These are phyloP conservation scores for Sugiyamaella paludigena DNA, from an alignment of 1,139 yeast genomes.

Conservation along the genomic window DNA sequence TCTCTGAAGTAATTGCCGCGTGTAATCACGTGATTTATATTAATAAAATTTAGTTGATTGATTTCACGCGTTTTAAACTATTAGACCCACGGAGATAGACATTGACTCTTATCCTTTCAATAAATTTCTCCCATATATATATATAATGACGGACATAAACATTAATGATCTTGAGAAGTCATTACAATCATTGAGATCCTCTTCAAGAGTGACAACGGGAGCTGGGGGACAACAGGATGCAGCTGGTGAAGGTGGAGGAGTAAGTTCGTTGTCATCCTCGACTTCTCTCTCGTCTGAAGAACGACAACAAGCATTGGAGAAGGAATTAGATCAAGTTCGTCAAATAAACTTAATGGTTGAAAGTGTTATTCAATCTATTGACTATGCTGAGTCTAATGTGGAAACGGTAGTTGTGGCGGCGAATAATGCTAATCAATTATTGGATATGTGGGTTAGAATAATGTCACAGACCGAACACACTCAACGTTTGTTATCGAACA, in stretches of 20 bases:
- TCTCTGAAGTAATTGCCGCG: too few species aligned
- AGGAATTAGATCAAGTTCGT: constrained; percentile 30
- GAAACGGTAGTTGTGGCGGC: constrained; percentile 29
- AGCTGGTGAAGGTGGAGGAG: too few species aligned
- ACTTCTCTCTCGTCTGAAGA: constrained; percentile 19
- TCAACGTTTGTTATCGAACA: constrained; percentile 31
- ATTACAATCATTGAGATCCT: background rate
- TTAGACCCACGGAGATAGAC: too few species aligned
- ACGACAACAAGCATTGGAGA: constrained; percentile 22
- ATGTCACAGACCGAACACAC: constrained; percentile 40
- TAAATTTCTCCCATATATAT: too few species aligned
- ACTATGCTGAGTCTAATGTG: constrained; percentile 27
- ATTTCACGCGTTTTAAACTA: too few species aligned
- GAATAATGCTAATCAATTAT: constrained; percentile 33
- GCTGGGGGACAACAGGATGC: background rate
- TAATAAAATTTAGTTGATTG: too few species aligned
- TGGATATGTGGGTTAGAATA: constrained; percentile 37
- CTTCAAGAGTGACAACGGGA: background rate
- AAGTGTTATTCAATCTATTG: constrained; percentile 26
- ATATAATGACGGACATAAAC: background rate
- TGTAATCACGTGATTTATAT: too few species aligned
- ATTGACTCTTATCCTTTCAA: too few species aligned
- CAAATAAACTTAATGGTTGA: constrained; percentile 29
- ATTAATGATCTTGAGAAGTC: background rate
- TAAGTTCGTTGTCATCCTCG: background rate